Conservation (phyloP, 179 eudicot species). For the Spergularia azorica region DNA sequence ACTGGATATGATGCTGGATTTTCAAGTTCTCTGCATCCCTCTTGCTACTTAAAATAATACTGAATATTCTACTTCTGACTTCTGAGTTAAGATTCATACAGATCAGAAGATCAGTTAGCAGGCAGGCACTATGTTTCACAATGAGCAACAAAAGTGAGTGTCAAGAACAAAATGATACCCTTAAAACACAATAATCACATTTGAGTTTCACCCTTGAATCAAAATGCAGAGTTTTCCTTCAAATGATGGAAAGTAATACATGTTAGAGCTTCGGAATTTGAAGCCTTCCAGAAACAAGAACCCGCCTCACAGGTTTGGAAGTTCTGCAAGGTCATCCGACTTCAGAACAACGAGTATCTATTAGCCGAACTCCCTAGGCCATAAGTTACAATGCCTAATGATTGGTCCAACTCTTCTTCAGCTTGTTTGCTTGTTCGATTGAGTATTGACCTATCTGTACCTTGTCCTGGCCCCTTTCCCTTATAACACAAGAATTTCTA, state of each 20-base stretch:
- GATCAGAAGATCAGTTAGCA: too few relatives aligned
- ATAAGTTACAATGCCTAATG: slow-evolving; percentile 24
- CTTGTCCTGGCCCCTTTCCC: slow-evolving; percentile 18
- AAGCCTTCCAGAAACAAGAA: slow-evolving; percentile 21
- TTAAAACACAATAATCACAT: slow-evolving; percentile 16
- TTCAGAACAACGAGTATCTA: slow-evolving; percentile 5
- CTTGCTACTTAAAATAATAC: too few relatives aligned
- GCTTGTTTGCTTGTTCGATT: slow-evolving; percentile 22
- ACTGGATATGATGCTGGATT: too few relatives aligned
- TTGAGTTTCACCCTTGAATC: slow-evolving; percentile 15
- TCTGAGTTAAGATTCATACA: too few relatives aligned
- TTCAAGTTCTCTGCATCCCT: too few relatives aligned
- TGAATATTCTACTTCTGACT: too few relatives aligned
- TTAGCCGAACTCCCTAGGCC: slow-evolving; percentile 21
- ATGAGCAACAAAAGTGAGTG: not conserved
- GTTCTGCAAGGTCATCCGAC: slow-evolving; percentile 10
- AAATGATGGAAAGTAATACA: slow-evolving; percentile 19
- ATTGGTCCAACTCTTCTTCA: slow-evolving; percentile 19
- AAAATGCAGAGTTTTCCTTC: slow-evolving; percentile 18
- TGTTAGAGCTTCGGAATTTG: slow-evolving; percentile 28
- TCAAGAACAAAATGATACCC: not conserved
- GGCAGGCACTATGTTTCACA: not conserved
- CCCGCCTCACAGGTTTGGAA: slow-evolving; percentile 3
- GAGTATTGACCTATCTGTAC: slow-evolving; percentile 26
- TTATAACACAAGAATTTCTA: slow-evolving; percentile 15